Percentiles rank a stretch among this genome's conserved stretches.
These are phyloP conservation scores for Orbilia quercus DNA, from an alignment of 2,329 filamentous ascomycete genomes.

Conservation along the genomic window DNA sequence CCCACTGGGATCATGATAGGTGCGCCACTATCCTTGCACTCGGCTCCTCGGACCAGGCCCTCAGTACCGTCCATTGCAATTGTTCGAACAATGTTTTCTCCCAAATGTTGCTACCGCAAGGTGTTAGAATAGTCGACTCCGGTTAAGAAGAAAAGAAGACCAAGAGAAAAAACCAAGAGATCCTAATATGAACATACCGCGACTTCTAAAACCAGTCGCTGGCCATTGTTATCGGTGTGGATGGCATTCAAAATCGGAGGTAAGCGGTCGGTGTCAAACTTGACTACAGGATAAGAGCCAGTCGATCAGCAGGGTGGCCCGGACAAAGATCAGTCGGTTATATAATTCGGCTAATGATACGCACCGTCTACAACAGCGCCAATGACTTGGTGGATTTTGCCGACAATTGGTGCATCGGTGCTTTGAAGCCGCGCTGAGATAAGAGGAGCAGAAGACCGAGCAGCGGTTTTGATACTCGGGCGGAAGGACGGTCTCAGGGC, in stretches of 20 bases:
- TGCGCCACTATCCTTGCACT: constrained; percentile 85
- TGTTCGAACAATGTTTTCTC: constrained; percentile 98
- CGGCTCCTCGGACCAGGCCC: constrained; percentile 94
- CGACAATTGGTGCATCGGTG: constrained; percentile 69
- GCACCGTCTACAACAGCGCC: constrained; percentile 98
- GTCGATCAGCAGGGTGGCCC: background rate
- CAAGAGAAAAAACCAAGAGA: constrained; percentile 10
- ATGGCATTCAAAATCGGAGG: constrained; percentile 98
- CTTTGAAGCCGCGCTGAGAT: constrained; percentile 73
- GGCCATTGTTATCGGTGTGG: constrained; percentile 86
- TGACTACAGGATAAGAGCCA: constrained; percentile 64
- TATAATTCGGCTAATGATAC: constrained; percentile 62
- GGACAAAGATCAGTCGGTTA: background rate
- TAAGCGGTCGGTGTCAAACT: constrained; percentile 94
- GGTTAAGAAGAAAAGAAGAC: constrained; percentile 13
- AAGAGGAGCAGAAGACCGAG: constrained; percentile 69
- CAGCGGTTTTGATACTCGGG: constrained; percentile 69
- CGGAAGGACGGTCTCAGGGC: constrained; percentile 65
- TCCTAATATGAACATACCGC: constrained; percentile 73
- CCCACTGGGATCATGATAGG: constrained; percentile 98
- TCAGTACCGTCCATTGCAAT: constrained; percentile 99
- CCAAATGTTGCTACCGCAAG: constrained; percentile 87
- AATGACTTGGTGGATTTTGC: constrained; percentile 84
- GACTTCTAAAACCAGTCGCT: constrained; percentile 97
- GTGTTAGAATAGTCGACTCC: constrained; percentile 33